Evolutionary conservation across 2,329 filamentous ascomycete species (phyloP).

Genomic region (Colletotrichum orchidophilum): DNA sequence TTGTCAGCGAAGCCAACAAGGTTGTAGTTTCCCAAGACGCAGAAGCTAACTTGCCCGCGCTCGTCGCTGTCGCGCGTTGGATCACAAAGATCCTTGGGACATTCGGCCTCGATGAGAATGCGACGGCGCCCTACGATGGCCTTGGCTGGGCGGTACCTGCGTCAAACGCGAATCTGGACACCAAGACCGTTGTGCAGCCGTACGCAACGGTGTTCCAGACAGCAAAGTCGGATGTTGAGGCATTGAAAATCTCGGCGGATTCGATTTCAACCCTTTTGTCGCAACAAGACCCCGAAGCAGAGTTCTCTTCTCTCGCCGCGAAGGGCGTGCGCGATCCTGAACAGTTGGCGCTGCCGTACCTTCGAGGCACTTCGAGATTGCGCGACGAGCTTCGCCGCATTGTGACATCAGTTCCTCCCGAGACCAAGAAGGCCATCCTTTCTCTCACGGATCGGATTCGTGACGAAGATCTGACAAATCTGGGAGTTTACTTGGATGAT

Average conservation of each 20-base stretch:
- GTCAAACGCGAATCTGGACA: slow-evolving; percentile 51
- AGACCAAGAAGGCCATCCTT: slow-evolving; percentile 77
- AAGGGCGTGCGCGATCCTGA: slow-evolving; percentile 61
- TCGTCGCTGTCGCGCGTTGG: slow-evolving; percentile 75
- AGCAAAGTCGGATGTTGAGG: slow-evolving; percentile 56
- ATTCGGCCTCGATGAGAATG: slow-evolving; percentile 79
- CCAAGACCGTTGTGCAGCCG: slow-evolving; percentile 53
- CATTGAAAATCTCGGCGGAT: slow-evolving; percentile 59
- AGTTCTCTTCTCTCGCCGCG: slow-evolving; percentile 57
- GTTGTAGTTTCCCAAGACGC: slow-evolving; percentile 49
- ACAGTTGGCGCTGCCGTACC: slow-evolving; percentile 63
- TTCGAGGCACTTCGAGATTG: slow-evolving; percentile 63
- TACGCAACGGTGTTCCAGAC: slow-evolving; percentile 56
- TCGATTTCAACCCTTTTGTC: slow-evolving; percentile 52
- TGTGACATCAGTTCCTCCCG: slow-evolving; percentile 53
- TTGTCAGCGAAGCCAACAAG: slow-evolving; percentile 82
- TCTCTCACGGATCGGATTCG: slow-evolving; percentile 82
- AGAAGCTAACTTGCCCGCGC: slow-evolving; percentile 53
- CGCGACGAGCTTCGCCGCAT: slow-evolving; percentile 71
- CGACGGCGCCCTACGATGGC: slow-evolving; percentile 62
- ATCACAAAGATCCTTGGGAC: slow-evolving; percentile 85
- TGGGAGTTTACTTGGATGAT: slow-evolving; percentile 91
- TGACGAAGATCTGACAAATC: slow-evolving; percentile 81
- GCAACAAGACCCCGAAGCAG: slow-evolving; percentile 52
- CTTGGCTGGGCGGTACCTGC: slow-evolving; percentile 61